Base-by-base conservation (phyloP, 2,329 filamentous ascomycete species). In the Hypoxylon sp. region DNA sequence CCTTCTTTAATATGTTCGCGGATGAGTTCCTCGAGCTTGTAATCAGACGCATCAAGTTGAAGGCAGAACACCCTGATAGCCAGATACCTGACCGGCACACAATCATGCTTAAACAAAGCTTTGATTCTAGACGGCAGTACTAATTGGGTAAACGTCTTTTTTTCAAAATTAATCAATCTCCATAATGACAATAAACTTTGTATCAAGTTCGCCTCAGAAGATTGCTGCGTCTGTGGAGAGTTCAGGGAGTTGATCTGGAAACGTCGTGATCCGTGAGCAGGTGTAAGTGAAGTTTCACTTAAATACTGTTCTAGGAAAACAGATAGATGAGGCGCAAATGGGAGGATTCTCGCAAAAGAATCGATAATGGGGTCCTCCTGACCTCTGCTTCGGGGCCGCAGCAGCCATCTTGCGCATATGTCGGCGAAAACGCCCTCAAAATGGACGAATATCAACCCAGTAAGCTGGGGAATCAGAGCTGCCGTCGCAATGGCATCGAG, bases 51-150 rank as follows among this genome's bases (percentile, higher is more conserved):
- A 74, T 90, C 89, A 73, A 97, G 88, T 63, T 94, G 88, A 70
- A 93, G 85, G 76, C 91, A 94, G 71, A 97, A 92, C 66, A 94
- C 88, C 70, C 94, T 89, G 62, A 97, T 87, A 13, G 94, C 91
- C 67, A 98, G 84, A 79, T 94, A 97, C 80, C 92, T 89, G 55
- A 97, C 87, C 14, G 87, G 82, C 65, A 81, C 82, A 72, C 86
- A 84, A 51, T 80, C 75, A 77, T 91, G 87, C 57, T 84, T 82
- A 73, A 97, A 91, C 11, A 97, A 83, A 31, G 81, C 80, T 80
- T 94, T 90, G 47, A 97, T 84, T 70, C 88, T 87, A 51, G 88
- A 85, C 0, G 91, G 89, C 37, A 88, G 88, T 35, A 94, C 85
- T 74, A 89, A 83, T 65, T 81, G 82, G 9, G 87, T 86, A 76